phyloP scores from a whole-genome alignment of 2,329 filamentous ascomycete species.

The Clarireedia sp. region DNA sequence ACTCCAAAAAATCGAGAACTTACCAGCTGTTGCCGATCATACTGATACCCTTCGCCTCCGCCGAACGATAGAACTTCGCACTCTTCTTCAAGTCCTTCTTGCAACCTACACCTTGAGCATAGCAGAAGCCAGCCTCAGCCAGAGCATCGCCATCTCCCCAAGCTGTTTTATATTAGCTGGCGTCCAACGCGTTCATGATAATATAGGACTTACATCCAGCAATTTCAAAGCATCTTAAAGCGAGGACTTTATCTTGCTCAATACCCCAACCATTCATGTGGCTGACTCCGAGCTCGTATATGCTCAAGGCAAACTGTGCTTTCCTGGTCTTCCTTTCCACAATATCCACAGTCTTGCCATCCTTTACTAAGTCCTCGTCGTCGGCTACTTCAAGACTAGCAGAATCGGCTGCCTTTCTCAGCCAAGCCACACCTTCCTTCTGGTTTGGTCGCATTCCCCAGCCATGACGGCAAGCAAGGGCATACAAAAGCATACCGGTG shows the following conservation, averaged over 20 bases:
- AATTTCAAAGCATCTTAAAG: constrained; percentile 90
- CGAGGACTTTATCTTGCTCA: constrained; percentile 80
- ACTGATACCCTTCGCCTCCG: constrained; percentile 87
- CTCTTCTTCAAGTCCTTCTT: constrained; percentile 96
- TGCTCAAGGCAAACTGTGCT: constrained; percentile 88
- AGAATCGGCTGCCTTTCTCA: constrained; percentile 81
- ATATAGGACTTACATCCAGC: constrained; percentile 61
- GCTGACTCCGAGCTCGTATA: constrained; percentile 93
- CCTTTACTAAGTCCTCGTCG: constrained; percentile 60
- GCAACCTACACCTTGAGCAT: constrained; percentile 84
- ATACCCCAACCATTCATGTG: constrained; percentile 99
- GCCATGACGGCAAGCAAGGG: constrained; percentile 87
- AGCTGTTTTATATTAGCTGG: constrained; percentile 34
- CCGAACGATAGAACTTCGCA: constrained; percentile 81
- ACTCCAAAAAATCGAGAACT: constrained; percentile 32
- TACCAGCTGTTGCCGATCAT: constrained; percentile 99
- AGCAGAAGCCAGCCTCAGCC: constrained; percentile 92
- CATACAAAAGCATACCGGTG: constrained; percentile 93
- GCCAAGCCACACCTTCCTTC: constrained; percentile 82
- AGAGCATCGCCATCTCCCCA: constrained; percentile 96
- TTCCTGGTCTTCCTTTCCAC: constrained; percentile 73
- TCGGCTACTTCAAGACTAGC: constrained; percentile 77
- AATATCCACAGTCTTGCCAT: constrained; percentile 55
- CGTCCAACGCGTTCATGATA: neutral
- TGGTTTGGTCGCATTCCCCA: constrained; percentile 97